Evolutionary conservation across 2,329 filamentous ascomycete genomes (phyloP).

Genomic region (Xylariales sp.): DNA sequence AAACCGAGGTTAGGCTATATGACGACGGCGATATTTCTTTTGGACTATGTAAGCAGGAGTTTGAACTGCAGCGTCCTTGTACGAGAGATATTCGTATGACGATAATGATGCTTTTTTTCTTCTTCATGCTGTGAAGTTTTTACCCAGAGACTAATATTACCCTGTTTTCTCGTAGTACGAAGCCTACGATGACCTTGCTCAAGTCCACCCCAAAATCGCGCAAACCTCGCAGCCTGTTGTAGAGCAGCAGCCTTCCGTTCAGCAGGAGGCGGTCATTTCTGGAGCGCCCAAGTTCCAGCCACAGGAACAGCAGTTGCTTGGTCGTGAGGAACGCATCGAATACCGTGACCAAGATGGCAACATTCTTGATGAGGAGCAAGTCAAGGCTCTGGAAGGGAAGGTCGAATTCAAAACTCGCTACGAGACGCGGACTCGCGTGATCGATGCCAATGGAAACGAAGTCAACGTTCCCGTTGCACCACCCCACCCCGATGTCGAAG

Average conservation of each 20-base stretch:
- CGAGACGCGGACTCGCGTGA: constrained; percentile 84
- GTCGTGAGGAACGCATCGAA: constrained; percentile 77
- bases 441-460: constrained; percentile 78
- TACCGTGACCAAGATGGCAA: constrained; percentile 96
- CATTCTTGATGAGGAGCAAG: constrained; percentile 76
- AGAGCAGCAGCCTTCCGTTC: constrained; percentile 8
- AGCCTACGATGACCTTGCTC: constrained; percentile 33
- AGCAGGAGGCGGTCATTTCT: constrained; percentile 30
- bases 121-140: too few species aligned
- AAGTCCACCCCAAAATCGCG: constrained; percentile 13
- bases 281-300: constrained; percentile 44
- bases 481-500: constrained; percentile 58
- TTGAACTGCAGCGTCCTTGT: too few species aligned
- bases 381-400: constrained; percentile 81
- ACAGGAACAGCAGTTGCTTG: constrained; percentile 41
- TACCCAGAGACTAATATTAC: too few species aligned
- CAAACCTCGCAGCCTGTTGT: constrained; percentile 19
- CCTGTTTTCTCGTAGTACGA: constrained; percentile 44
- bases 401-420: constrained; percentile 95
- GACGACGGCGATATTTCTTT: too few species aligned
- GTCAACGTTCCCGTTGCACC: constrained; percentile 52
- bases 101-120: too few species aligned
- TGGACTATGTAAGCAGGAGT: too few species aligned
- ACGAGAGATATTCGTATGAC: too few species aligned
- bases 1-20: constrained; percentile 20